Percentiles rank a stretch among this genome's conserved stretches.
Conservation (phyloP, 441 rosid species). For the Brassica balearica region DNA sequence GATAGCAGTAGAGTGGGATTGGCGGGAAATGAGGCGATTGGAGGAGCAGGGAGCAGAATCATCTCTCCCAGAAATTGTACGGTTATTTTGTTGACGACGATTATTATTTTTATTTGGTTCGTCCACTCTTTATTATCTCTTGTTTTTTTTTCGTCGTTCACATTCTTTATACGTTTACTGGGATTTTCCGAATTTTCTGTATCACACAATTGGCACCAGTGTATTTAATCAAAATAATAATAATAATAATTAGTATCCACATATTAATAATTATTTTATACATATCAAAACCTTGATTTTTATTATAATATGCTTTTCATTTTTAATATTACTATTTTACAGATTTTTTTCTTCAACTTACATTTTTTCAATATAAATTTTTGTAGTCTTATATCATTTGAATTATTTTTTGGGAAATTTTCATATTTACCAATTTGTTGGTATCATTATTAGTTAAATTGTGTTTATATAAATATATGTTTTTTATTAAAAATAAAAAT, state of each 20-base stretch:
- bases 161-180: constrained; percentile 33
- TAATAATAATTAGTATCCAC: not conserved
- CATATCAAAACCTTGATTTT: not conserved
- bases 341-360: no score
- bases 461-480: no score
- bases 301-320: no score
- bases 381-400: no score
- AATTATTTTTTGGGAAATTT: no score
- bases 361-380: no score
- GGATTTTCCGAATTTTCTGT: constrained; percentile 35
- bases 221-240: not conserved
- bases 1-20: constrained; percentile 18
- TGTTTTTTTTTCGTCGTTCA: constrained; percentile 22
- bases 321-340: no score
- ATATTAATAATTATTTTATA: no score
- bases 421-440: no score
- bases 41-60: constrained; percentile 41
- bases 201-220: constrained; percentile 40
- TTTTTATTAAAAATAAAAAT: no score
- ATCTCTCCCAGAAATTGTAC: constrained; percentile 19
- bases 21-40: constrained; percentile 56
- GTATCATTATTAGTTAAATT: no score
- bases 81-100: not conserved
- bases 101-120: not conserved
- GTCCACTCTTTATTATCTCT: not conserved